Base-by-base conservation (phyloP, 2,329 filamentous ascomycete species). In the Aspergillus novofumigatus region DNA sequence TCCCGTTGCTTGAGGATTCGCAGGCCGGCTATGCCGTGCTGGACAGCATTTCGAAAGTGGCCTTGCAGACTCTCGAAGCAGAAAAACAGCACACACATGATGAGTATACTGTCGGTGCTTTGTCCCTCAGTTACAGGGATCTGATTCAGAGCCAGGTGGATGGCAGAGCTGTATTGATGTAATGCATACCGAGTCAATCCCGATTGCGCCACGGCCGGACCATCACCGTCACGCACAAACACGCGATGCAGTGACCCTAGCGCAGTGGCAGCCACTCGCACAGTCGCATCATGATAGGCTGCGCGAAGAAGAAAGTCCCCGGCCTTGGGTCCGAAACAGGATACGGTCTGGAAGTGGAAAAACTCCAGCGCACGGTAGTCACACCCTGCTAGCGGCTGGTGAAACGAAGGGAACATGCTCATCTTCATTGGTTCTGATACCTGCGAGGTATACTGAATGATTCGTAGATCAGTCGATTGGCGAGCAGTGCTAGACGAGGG, bases 51-150 rank as follows among this genome's bases (percentile, higher is more conserved):
- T 4, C 68, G 65, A 47, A 78, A 77, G 56, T 83, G 78, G 41
- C 80, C 78, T 35, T 80, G 79, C 57, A 84, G 72, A 62, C 81
- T 81, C 66, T 84, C 82, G 51, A 83, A 77, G 61, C 80, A 81
- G 25, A 81, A 78, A 59, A 83, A 82, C 23, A 83, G 68, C 0
- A 82, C 65, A 59, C 80, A 82, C 5, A 78, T 77, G 3, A 81
- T 68, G 17, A 83, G 62, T 1, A 75, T 69, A 3, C 70, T 66
- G 44, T 69, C 67, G 23, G 70, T 67, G 17, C 59, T 72, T 64
- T 66, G 58, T 14, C 72, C 61, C 17, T 69, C 62, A 49, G 64
- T 58, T 2, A 70, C 63, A 57, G 74, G 74, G 25, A 77, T 74
- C 41, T 76, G 61, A 8, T 57, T 58, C 2, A 68, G 58, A 14